Evolutionary conservation across 73 alveolate genomes (phyloP).

Genomic region (Blepharisma stoltei): DNA sequence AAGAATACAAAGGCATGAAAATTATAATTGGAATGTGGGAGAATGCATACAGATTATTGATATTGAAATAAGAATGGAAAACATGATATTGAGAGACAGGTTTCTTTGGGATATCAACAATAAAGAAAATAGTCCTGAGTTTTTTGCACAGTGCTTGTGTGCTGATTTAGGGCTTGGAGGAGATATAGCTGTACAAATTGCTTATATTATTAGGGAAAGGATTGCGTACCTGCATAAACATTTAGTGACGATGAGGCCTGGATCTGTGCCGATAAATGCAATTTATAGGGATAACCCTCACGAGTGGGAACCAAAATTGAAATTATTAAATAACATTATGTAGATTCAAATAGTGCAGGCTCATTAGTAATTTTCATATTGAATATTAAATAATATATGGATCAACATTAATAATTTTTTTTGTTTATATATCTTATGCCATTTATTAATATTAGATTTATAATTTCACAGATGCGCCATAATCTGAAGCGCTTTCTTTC

Average conservation of each 20-base stretch:
- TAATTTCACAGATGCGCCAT: no score
- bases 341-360: no score
- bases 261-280: background rate
- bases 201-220: constrained; percentile 78
- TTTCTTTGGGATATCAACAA: constrained; percentile 90
- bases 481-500: no score
- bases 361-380: no score
- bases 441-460: no score
- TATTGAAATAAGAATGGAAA: constrained; percentile 70
- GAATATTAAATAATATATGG: no score
- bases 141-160: constrained; percentile 76
- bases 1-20: constrained; percentile 63
- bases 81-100: constrained; percentile 74
- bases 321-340: background rate
- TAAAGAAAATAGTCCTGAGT: constrained; percentile 84
- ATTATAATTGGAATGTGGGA: constrained; percentile 69
- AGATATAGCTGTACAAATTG: constrained; percentile 76
- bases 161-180: constrained; percentile 85
- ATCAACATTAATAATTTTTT: no score
- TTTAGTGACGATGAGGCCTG: background rate
- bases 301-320: constrained; percentile 26
- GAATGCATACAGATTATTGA: constrained; percentile 70
- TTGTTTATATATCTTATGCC: no score
- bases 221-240: constrained; percentile 66
- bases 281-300: constrained; percentile 9